Conservation (phyloP, 495 filamentous ascomycete genomes). For the Neurospora sp. region DNA sequence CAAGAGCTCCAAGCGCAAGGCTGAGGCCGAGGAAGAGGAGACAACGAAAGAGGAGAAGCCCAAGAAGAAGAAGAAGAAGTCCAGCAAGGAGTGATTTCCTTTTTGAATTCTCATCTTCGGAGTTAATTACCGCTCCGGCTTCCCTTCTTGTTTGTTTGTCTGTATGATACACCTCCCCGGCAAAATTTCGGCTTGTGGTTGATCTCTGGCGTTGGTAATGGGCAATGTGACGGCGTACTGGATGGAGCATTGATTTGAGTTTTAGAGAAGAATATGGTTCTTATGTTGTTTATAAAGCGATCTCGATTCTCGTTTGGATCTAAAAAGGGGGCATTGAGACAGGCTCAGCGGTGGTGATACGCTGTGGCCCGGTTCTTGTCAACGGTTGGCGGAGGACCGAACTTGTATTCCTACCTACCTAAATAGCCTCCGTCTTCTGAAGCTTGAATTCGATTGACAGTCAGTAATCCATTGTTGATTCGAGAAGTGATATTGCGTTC, state of each 20-base stretch:
- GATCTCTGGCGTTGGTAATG: slow-evolving; percentile 24
- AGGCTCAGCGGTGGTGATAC: background rate
- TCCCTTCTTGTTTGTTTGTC: slow-evolving; percentile 11
- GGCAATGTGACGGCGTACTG: slow-evolving; percentile 19
- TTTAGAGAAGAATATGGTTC: slow-evolving; percentile 2
- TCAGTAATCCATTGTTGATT: background rate
- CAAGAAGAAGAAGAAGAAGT: slow-evolving; percentile 41
- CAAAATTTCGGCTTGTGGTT: slow-evolving; percentile 13
- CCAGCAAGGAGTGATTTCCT: slow-evolving; percentile 25
- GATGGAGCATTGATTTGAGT: slow-evolving; percentile 12
- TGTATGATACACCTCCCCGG: slow-evolving; percentile 29
- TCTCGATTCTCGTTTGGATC: slow-evolving; percentile 11
- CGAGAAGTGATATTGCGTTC: background rate
- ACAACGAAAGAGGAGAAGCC: slow-evolving; percentile 28
- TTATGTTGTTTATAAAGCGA: slow-evolving; percentile 11
- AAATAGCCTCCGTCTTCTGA: background rate
- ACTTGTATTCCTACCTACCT: background rate
- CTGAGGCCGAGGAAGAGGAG: slow-evolving; percentile 18
- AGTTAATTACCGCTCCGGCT: background rate
- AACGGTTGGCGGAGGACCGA: background rate
- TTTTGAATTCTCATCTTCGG: slow-evolving; percentile 1
- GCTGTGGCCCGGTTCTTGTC: background rate
- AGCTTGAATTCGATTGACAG: background rate
- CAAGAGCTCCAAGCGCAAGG: slow-evolving; percentile 37
- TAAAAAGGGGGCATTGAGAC: slow-evolving; percentile 6